These are phyloP conservation scores for Adenanthera pavonina DNA, from an alignment of 306 rosid genomes.

Conservation along the genomic window DNA sequence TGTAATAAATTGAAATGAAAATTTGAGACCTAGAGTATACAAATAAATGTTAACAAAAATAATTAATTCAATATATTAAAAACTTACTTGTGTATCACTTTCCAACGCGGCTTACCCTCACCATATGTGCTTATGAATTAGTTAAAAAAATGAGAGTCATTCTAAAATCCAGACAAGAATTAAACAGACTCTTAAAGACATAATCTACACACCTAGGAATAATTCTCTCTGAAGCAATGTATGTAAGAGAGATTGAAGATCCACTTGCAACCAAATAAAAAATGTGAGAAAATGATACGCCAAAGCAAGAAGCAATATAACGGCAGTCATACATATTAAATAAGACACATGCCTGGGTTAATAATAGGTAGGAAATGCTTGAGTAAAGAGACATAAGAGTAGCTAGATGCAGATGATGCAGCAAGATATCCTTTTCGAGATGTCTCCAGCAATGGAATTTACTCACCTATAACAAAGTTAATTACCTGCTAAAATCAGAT, in stretches of 20 bases:
- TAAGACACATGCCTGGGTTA: conserved; percentile 70
- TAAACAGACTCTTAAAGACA: conserved; percentile 18
- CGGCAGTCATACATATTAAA: conserved; percentile 23
- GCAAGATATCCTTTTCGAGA: conserved; percentile 97
- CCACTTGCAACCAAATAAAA: conserved; percentile 67
- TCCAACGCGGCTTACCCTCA: conserved; percentile 97
- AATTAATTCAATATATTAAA: conserved; percentile 11
- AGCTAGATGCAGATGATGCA: conserved; percentile 95
- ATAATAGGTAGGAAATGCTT: conserved; percentile 91
- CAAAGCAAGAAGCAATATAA: conserved; percentile 20
- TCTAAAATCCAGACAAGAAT: conserved; percentile 6
- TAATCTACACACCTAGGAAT: conserved; percentile 81
- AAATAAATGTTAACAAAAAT: too few species aligned
- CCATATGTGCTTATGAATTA: conserved; percentile 73
- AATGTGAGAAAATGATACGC: conserved; percentile 17
- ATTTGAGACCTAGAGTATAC: too few species aligned
- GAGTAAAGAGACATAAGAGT: conserved; percentile 88
- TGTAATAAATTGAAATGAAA: too few species aligned
- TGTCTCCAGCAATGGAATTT: conserved; percentile 91
- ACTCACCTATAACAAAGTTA: conserved; percentile 62
- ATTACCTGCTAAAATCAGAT: conserved; percentile 28
- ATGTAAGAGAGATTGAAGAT: conserved; percentile 89
- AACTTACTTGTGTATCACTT: conserved; percentile 87
- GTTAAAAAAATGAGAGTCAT: conserved; percentile 13
- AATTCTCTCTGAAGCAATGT: conserved; percentile 93